Evolutionary conservation across 2,329 filamentous ascomycete species (phyloP).

Genomic region (Colletotrichum orbiculare): DNA sequence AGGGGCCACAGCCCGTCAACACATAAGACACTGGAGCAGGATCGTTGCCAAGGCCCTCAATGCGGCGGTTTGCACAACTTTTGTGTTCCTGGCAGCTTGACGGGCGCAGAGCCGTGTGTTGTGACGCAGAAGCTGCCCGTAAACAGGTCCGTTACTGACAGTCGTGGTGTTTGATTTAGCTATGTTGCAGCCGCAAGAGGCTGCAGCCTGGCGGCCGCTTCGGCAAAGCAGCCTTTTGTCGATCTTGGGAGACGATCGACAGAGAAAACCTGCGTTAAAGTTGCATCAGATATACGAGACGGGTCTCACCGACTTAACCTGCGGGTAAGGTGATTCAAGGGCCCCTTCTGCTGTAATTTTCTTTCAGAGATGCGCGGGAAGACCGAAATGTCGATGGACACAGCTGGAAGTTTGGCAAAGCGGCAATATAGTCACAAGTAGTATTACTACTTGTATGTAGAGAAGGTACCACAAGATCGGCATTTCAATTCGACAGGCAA

Average conservation of each 20-base stretch:
- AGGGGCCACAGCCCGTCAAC: no score
- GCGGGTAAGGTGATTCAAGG: neutral
- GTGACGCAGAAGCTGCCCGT: neutral
- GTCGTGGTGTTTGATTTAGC: constrained; percentile 25
- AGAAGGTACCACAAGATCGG: neutral
- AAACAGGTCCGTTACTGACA: constrained; percentile 3
- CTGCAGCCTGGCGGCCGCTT: constrained; percentile 20
- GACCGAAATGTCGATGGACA: constrained; percentile 22
- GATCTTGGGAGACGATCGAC: constrained; percentile 24
- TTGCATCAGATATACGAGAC: neutral
- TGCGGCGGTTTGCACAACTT: neutral
- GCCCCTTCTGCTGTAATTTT: neutral
- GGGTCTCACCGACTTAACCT: no score
- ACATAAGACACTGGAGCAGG: no score
- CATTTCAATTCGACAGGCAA: constrained; percentile 8
- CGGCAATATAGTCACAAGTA: no score
- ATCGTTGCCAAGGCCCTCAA: neutral
- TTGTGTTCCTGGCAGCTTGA: neutral
- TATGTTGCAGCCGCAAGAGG: constrained; percentile 23
- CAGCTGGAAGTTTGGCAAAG: neutral
- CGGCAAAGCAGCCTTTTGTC: constrained; percentile 13
- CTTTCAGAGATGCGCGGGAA: neutral
- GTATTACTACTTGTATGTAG: neutral
- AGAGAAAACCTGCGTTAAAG: constrained; percentile 1
- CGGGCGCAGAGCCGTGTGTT: neutral